These are phyloP conservation scores for Scheffersomyces titani DNA, from an alignment of 1,139 yeast genomes.

Conservation along the genomic window DNA sequence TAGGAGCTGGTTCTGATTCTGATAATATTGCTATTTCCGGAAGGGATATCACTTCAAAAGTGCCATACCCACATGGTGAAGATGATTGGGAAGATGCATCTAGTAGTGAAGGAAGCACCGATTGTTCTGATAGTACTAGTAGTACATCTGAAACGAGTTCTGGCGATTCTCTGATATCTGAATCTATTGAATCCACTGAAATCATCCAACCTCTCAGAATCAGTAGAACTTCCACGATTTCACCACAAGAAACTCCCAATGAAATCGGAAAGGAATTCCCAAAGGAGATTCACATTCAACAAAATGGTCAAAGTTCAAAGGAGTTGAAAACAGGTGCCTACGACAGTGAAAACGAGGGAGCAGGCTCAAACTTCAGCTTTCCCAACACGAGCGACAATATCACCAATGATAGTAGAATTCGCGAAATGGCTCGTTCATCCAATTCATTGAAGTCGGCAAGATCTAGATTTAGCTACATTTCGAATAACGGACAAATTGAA, in stretches of 20 bases:
- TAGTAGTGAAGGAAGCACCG: not conserved
- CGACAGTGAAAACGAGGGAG: slow-evolving; percentile 33
- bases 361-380: slow-evolving; percentile 38
- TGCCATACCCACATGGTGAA: not conserved
- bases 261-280: not conserved
- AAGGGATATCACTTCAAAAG: not conserved
- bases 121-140: not conserved
- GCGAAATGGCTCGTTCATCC: slow-evolving; percentile 13
- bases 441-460: slow-evolving; percentile 8
- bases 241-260: not conserved
- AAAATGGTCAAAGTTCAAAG: not conserved
- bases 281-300: not conserved
- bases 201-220: slow-evolving; percentile 10
- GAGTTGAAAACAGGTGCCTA: slow-evolving; percentile 6
- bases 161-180: not conserved
- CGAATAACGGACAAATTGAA: slow-evolving; percentile 41
- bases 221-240: not conserved
- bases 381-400: slow-evolving; percentile 37
- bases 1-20: slow-evolving; percentile 3
- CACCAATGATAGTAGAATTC: slow-evolving; percentile 32
- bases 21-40: not conserved
- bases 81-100: slow-evolving; percentile 7
- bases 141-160: slow-evolving; percentile 8
- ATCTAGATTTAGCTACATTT: slow-evolving; percentile 27
- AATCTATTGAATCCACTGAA: not conserved